These are phyloP conservation scores for Trichoderma gamsii DNA, from an alignment of 495 filamentous ascomycete species.

Conservation along the genomic window DNA sequence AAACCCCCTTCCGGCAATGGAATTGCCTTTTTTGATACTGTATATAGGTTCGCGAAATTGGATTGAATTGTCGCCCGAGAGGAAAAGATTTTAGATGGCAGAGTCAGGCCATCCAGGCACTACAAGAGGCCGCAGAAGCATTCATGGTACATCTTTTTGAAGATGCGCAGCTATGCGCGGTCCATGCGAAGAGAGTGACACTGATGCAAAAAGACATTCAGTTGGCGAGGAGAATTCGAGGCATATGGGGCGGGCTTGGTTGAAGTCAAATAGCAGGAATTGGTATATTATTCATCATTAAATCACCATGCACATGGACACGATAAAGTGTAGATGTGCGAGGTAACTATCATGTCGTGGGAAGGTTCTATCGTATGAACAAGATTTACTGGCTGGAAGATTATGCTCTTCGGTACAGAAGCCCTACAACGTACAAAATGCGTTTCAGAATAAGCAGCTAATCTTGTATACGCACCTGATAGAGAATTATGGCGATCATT, in stretches of 20 bases:
- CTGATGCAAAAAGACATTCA: slow-evolving; percentile 98
- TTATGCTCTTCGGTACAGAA: neutral
- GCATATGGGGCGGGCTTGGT: slow-evolving; percentile 48
- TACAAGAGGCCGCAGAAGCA: slow-evolving; percentile 89
- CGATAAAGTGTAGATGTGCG: neutral
- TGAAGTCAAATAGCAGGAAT: slow-evolving; percentile 17
- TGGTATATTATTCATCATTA: neutral
- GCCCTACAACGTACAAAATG: neutral
- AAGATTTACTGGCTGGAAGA: neutral
- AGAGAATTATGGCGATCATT: neutral
- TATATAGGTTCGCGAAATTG: slow-evolving; percentile 77
- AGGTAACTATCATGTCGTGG: neutral
- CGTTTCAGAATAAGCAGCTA: neutral
- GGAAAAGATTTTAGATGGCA: slow-evolving; percentile 76
- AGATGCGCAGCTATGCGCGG: slow-evolving; percentile 89
- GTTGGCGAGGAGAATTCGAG: slow-evolving; percentile 75
- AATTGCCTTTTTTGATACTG: slow-evolving; percentile 13
- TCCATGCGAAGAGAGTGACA: slow-evolving; percentile 92
- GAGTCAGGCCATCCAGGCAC: slow-evolving; percentile 78
- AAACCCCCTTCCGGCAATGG: neutral
- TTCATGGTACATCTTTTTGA: slow-evolving; percentile 93
- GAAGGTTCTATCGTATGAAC: neutral
- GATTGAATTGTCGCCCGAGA: slow-evolving; percentile 44
- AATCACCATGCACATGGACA: neutral
- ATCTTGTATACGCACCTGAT: neutral